These are phyloP conservation scores for Pascua guehoae DNA, from an alignment of 1,284 basidiomycete genomes.

Conservation along the genomic window DNA sequence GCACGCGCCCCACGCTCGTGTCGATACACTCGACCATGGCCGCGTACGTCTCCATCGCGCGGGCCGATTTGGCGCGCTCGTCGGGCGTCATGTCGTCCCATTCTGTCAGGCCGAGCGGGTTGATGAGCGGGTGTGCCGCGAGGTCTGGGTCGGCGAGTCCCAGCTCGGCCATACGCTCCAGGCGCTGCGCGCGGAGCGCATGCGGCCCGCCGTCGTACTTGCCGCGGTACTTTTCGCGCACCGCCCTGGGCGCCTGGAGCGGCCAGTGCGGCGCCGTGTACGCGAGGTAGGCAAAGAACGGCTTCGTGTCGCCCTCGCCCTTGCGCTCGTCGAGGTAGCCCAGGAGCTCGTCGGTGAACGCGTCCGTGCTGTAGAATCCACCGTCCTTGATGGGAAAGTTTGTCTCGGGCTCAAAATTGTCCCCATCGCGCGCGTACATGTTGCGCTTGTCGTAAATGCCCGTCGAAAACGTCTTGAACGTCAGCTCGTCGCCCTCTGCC, in stretches of 20 bases:
- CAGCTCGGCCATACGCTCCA: conserved; percentile 25
- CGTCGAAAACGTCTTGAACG: not conserved
- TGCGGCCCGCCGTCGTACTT: conserved; percentile 37
- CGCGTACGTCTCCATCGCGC: conserved; percentile 42
- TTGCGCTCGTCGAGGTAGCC: conserved; percentile 26
- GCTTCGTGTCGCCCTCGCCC: conserved; percentile 14
- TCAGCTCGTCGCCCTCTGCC: not conserved
- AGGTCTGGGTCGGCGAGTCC: conserved; percentile 29
- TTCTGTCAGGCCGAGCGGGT: conserved; percentile 7
- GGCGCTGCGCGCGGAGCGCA: conserved; percentile 26
- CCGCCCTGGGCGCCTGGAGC: conserved; percentile 27
- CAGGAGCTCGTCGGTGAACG: conserved; percentile 27
- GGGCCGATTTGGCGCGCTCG: conserved; percentile 24
- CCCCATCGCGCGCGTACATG: conserved; percentile 4
- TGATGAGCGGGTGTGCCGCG: conserved; percentile 22
- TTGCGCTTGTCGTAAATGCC: not conserved
- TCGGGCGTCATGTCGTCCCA: conserved; percentile 29
- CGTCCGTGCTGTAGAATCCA: conserved; percentile 31
- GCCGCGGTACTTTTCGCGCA: conserved; percentile 24
- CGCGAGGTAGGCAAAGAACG: conserved; percentile 25
- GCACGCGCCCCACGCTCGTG: conserved; percentile 30
- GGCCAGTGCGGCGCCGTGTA: conserved; percentile 30
- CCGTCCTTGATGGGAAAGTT: conserved; percentile 4
- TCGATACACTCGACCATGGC: conserved; percentile 46
- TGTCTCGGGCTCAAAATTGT: not conserved